phyloP scores from a whole-genome alignment of 192 early-diverging fungal genomes.

The Umbelopsis vinacea region DNA sequence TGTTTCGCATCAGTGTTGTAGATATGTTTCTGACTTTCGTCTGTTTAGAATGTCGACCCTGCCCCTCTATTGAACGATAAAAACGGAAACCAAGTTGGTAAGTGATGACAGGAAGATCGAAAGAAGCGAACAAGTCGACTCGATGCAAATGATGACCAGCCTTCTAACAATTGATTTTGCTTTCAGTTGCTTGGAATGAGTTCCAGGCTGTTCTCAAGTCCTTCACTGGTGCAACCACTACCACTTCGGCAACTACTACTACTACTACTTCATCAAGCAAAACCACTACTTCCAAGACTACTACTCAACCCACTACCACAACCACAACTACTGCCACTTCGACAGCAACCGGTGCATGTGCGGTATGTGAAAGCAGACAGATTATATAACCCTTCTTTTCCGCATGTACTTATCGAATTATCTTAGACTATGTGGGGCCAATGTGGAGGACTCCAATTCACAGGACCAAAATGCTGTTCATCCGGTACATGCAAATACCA shows the following conservation, averaged over 20 bases:
- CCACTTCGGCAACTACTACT: not conserved
- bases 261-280: not conserved
- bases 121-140: not conserved
- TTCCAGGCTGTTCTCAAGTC: conserved; percentile 3
- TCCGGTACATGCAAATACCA: not conserved
- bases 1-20: not conserved
- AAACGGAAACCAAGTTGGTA: not conserved
- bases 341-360: not conserved
- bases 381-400: no score
- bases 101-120: not conserved
- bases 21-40: not conserved
- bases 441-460: not conserved
- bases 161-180: not conserved
- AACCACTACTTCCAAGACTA: not conserved
- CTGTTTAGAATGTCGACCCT: not conserved
- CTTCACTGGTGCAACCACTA: not conserved
- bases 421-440: not conserved
- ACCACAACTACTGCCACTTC: not conserved
- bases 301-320: not conserved
- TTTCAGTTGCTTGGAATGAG: conserved; percentile 14
- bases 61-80: not conserved
- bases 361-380: no score
- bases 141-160: no score
- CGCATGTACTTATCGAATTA: no score
- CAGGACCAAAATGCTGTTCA: no score